These are phyloP conservation scores for Carex myosuroides DNA, from an alignment of 176 grass and related monocot genomes.

Conservation along the genomic window DNA sequence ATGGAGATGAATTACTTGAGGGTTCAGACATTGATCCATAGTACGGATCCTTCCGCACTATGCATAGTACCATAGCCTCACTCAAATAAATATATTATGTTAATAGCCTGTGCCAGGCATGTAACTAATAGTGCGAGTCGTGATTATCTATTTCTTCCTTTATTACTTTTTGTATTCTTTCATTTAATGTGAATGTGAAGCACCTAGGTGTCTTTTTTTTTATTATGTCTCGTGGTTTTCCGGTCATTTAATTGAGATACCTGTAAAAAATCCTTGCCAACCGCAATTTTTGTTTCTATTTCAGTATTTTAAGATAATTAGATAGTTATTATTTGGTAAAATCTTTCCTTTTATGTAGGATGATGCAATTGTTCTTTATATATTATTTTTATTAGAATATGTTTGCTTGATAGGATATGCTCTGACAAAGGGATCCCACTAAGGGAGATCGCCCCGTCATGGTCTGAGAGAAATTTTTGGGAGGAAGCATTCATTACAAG, in stretches of 20 bases:
- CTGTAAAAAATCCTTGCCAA: neutral
- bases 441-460: conserved; percentile 59
- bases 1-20: too few species aligned
- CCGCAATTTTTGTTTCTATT: neutral
- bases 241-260: neutral
- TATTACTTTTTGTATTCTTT: neutral
- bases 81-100: neutral
- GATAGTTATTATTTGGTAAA: neutral
- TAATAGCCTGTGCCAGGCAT: neutral
- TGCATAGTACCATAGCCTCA: too few species aligned
- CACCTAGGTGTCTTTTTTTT: neutral
- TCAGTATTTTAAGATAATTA: neutral
- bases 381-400: neutral
- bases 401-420: conserved; percentile 45
- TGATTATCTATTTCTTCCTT: neutral
- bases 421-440: conserved; percentile 56
- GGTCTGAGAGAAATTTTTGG: conserved; percentile 64
- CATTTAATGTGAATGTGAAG: neutral
- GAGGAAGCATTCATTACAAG: conserved; percentile 91
- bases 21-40: too few species aligned
- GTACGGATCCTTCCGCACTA: too few species aligned
- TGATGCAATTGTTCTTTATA: neutral
- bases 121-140: neutral
- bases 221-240: neutral
- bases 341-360: neutral